These are phyloP conservation scores for Russula emetica DNA, from an alignment of 768 basidiomycete genomes.

Conservation along the genomic window DNA sequence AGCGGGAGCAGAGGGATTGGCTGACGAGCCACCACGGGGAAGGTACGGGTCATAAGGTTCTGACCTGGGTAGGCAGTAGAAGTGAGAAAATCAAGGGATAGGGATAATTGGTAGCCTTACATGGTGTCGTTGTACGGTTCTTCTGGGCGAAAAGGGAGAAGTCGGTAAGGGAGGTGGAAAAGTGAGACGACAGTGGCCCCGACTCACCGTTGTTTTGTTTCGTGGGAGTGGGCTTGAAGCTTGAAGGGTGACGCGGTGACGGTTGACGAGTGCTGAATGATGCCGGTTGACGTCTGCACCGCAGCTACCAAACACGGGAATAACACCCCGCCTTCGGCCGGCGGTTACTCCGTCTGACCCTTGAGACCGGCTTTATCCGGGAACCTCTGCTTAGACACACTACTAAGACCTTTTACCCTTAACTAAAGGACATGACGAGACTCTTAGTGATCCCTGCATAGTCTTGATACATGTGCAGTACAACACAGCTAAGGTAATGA, in stretches of 20 bases:
- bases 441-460: slow-evolving; percentile 1
- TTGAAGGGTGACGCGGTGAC: slow-evolving; percentile 3
- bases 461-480: slow-evolving; percentile 21
- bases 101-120: slow-evolving; percentile 13
- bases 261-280: slow-evolving; percentile 1
- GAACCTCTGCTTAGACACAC: not conserved
- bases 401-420: not conserved
- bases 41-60: slow-evolving; percentile 99
- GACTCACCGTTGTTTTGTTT: slow-evolving; percentile 22
- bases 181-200: slow-evolving; percentile 4
- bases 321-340: slow-evolving; percentile 16
- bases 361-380: not conserved
- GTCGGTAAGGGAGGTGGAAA: not conserved
- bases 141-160: not conserved
- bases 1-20: slow-evolving; percentile 46
- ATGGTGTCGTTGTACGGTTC: slow-evolving; percentile 21
- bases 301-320: slow-evolving; percentile 7
- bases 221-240: slow-evolving; percentile 11
- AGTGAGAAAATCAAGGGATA: slow-evolving; percentile 19
- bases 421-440: not conserved
- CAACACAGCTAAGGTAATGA: slow-evolving; percentile 10
- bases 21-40: slow-evolving; percentile 72
- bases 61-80: slow-evolving; percentile 55
- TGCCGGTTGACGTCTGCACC: slow-evolving; percentile 3
- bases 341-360: not conserved